Conservation (phyloP, 208 protist species). For the Leishmania lainsoni region DNA sequence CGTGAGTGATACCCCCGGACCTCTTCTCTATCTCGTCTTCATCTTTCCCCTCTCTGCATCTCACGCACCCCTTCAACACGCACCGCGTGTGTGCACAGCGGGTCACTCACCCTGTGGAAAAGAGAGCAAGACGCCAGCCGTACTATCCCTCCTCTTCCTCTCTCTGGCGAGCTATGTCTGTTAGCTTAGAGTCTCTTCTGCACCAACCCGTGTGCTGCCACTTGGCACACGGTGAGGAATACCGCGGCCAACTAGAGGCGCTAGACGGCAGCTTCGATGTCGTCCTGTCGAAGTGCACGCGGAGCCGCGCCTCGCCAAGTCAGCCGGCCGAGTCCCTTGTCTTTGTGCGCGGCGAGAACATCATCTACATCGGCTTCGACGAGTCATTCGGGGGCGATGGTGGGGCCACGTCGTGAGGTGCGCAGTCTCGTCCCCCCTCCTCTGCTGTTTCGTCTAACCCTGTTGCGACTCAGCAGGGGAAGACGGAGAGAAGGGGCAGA, state of each 20-base stretch:
- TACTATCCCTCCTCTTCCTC: neutral
- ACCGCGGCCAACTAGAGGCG: slow-evolving; percentile 55
- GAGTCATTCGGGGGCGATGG: neutral
- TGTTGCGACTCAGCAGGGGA: neutral
- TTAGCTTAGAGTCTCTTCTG: slow-evolving; percentile 55
- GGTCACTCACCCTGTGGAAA: neutral
- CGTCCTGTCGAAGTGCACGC: slow-evolving; percentile 41
- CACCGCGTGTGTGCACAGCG: neutral
- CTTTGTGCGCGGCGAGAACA: slow-evolving; percentile 79
- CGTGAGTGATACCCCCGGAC: neutral
- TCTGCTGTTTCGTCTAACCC: neutral
- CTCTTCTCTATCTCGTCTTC: neutral
- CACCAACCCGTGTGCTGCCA: slow-evolving; percentile 59
- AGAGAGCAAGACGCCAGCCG: neutral
- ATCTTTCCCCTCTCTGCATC: neutral
- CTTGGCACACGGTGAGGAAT: slow-evolving; percentile 55
- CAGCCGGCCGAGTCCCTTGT: slow-evolving; percentile 23
- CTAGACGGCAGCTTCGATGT: slow-evolving; percentile 74
- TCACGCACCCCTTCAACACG: neutral
- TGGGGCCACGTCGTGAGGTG: neutral
- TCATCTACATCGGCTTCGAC: slow-evolving; percentile 78
- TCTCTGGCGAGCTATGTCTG: slow-evolving; percentile 35
- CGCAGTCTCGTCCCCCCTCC: neutral
- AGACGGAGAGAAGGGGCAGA: neutral
- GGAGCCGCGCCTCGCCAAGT: slow-evolving; percentile 5